Evolutionary conservation across 1,284 basidiomycete species (phyloP), one percentile per base, ranked within the genome.

Genomic region (Rhodotorula sp.): DNA sequence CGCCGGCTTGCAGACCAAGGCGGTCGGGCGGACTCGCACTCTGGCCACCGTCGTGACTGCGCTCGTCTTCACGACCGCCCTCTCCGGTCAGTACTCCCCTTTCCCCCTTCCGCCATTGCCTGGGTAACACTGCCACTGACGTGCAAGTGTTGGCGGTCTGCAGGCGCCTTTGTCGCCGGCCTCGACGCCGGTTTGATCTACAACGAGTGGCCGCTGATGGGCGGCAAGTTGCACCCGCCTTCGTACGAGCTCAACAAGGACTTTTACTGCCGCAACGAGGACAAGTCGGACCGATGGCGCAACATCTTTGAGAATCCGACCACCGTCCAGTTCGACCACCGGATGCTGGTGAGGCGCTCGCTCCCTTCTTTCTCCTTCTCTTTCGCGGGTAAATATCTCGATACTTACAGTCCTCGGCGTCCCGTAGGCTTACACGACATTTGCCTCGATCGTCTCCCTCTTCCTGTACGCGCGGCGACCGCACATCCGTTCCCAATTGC

Each of bases 191-290:
- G 96, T 6, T 82, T 99, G 64, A 82, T 96, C 24, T 99, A 99
- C 83, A 99, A 98, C 80, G 95, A 98, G 80, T 99, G 97, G 83
- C 96, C 96, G 0, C 83, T 89, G 8, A 99, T 99, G 96, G 96
- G 94, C 55, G 66, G 66, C 15, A 86, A 88, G 14, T 80, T 97
- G 44, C 86, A 87, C 5, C 96, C 96, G 6, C 93, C 94, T 0
- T 78, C 84, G 18, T 86, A 89, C 46, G 96, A 99, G 80, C 85
- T 99, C 30, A 87, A 96, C 79, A 87, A 90, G 53, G 79, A 84
- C n/a, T 71, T n/a, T 46, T 96, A 93, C 80, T 86, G 89, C 17
- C 87, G 87, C 81, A 85, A 79, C 51, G 77, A 81, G 0, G 90
- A 92, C 79, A 83, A 85, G 73, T 87, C 86, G 7, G 91, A 95